Base-by-base conservation (phyloP, 225 moss, liverwort and hornwort genomes). In the Rhytidiadelphus loreus region DNA sequence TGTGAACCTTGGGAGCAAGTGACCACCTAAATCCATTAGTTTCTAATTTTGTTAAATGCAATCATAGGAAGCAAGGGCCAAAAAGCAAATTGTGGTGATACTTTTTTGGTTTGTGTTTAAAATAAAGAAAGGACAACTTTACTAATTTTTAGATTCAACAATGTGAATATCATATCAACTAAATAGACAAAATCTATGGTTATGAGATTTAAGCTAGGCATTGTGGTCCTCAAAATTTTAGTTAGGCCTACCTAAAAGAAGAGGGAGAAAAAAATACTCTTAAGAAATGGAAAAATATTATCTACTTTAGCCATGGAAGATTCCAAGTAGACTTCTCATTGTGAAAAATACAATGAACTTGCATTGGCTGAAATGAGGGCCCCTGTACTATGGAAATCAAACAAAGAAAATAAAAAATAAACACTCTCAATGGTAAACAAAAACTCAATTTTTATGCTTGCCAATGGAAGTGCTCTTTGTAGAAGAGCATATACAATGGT, bases 261-360 rank as follows among this genome's bases (percentile, higher is more conserved):
- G 12, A 1, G 0, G 12, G 7, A 12, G 0, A n/a, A 25, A 43
- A 71, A 43, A 71, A 43, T 16, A 28, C 1, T 6, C 1, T 2
- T 9, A 16, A 44, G 6, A 72, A 10, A 44, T n/a, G 2, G 0
- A 2, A 8, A 9, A 28, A 26, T 26, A 71, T 71, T 16, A 43
- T 41, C 3, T 76, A 50, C 2, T 76, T 23, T 23, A 8, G 14
- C 14, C 7, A 52, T 22, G 0, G 14, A 50, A 22, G 22, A 52
- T 76, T 52, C 13, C 9, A 76, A 52, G 0, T 33, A 50, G 8
- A 32, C 3, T 50, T 21, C 8, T 76, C 20, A 48, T 52, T 33
- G 5, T 13, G 3, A 21, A 76, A 76, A 52, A 22, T 75, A 3
- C 33, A 22, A 14, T 22, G 9, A 3, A 52, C 3, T 6, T n/a